A percentile compares a stretch with the other conserved stretches of the same genome.
Evolutionary conservation across 2,329 filamentous ascomycete species (phyloP).

Genomic region (Fusarium poae): DNA sequence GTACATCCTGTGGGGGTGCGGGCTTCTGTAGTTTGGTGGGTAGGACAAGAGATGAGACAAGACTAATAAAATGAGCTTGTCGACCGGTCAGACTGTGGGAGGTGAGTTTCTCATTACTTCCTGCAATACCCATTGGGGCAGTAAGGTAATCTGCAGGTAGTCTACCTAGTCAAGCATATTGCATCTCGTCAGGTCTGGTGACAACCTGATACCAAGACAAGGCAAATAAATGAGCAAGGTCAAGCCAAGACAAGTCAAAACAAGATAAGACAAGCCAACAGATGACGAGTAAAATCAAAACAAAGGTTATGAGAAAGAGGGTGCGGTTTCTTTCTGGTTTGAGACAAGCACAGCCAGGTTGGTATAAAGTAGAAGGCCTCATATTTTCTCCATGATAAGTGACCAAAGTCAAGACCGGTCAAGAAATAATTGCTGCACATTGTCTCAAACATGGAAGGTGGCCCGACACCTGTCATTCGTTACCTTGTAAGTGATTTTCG

Average conservation of each 20-base stretch:
- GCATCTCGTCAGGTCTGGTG: constrained; percentile 5
- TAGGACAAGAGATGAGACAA: constrained; percentile 18
- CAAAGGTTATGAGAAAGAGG: neutral
- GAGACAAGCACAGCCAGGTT: constrained; percentile 23
- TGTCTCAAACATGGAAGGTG: constrained; percentile 6
- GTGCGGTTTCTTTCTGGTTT: constrained; percentile 14
- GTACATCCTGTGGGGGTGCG: constrained; percentile 24
- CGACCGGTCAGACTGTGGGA: constrained; percentile 1
- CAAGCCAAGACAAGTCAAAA: constrained; percentile 1
- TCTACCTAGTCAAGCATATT: constrained; percentile 1
- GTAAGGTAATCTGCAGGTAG: neutral
- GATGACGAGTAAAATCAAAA: neutral
- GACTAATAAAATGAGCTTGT: constrained; percentile 11
- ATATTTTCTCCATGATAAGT: constrained; percentile 23
- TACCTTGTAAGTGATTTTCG: neutral
- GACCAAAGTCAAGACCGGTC: constrained; percentile 27
- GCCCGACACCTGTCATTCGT: neutral
- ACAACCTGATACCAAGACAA: constrained; percentile 1
- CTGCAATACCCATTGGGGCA: neutral
- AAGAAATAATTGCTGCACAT: constrained; percentile 13
- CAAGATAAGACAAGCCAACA: constrained; percentile 4
- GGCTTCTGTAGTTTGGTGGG: constrained; percentile 9
- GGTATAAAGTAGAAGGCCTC: constrained; percentile 31
- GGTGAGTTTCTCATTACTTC: neutral
- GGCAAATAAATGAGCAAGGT: neutral